Base-by-base conservation (phyloP, 108 stramenopile species). In the Bacterosira constricta region DNA sequence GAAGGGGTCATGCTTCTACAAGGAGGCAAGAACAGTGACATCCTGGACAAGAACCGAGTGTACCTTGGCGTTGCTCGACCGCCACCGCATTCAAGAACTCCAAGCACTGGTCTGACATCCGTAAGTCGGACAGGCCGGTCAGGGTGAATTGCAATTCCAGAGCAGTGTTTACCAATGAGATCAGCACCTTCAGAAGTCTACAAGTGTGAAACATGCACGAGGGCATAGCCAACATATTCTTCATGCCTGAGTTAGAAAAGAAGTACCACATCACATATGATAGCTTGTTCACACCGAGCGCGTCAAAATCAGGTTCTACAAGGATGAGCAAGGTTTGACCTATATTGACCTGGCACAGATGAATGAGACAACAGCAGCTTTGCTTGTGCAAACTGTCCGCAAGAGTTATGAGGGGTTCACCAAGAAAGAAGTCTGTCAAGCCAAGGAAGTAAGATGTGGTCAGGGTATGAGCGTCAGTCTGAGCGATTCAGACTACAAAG, bases 141-240 rank as follows among this genome's bases (percentile, higher is more conserved):
- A 53, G 15, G 17, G 38, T 17, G 38, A 34, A 73, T 21, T 26
- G 52, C 63, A 73, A 73, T 20, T 62, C 72, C 31, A 63, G 72
- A 20, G 53, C 25, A 1, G 18, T 2, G 3, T 6, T 3, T 6
- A 53, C 46, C 45, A 37, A 35, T 11, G 34, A 39, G 23, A 13
- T 4, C 4, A 63, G 72, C 32, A 11, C 5, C 18, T 31, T 63
- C 2, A 47, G 63, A 21, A 20, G 13, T 20, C 37, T 62, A 44
- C 17, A 73, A 11, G 49, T 64, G 3, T 73, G 72, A 63, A 6
- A 53, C 5, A 38, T 44, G 34, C 25, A 37, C 31, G n/a, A n/a
- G 2, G 73, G 55, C n/a, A 66, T 74, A 12, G 73, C 73, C 5
- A 74, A 65, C 38, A 66, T 74, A 32, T 1, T 74, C 3, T 52